Evolutionary conservation across 225 moss, liverwort and hornwort genomes (phyloP), one percentile per base, ranked within the genome.

Genomic region (Rhytidiadelphus loreus): DNA sequence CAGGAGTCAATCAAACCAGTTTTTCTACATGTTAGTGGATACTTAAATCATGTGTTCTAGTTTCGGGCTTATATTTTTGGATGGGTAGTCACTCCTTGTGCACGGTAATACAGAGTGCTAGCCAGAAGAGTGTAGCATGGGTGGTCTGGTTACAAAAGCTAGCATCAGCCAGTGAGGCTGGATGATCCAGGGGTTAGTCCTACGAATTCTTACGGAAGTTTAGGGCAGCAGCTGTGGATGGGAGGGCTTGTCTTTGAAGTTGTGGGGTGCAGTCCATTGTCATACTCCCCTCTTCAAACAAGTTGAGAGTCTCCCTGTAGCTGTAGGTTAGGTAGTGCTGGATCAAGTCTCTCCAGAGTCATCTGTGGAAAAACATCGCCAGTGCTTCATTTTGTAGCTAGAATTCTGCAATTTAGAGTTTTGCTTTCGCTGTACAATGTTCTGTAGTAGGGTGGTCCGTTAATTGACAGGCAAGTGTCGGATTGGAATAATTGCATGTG

Each of bases 371-470:
- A 90, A 88, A 88, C 91, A 88, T 91, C 89, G 91, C 90, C 88
- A 91, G 92, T 92, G 89, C 93, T 93, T 93, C 94, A 91, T 90
- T 92, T 91, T 93, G 92, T 93, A 89, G 93, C 92, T 94, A 91
- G 93, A 93, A 87, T 89, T 90, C 83, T 94, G 94, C 92, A 93
- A 94, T 92, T 92, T 94, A 91, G 92, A 90, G 92, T 90, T 89
- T 86, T 92, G 73, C 77, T 93, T 91, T 87, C 89, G 94, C 77
- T 93, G 92, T 92, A 86, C 72, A 90, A 85, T 91, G 88, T 89
- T 84, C 68, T 87, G 66, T 86, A 87, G 90, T 80, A 74, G 91
- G 91, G 86, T 90, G 86, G 89, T 90, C 77, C 88, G 91, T 88
- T 88, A 68, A 88, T 89, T 90, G 91, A 33, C 89, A 85, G 91